Base-by-base conservation (phyloP, 2,329 filamentous ascomycete genomes). In the Trichophyton simii region DNA sequence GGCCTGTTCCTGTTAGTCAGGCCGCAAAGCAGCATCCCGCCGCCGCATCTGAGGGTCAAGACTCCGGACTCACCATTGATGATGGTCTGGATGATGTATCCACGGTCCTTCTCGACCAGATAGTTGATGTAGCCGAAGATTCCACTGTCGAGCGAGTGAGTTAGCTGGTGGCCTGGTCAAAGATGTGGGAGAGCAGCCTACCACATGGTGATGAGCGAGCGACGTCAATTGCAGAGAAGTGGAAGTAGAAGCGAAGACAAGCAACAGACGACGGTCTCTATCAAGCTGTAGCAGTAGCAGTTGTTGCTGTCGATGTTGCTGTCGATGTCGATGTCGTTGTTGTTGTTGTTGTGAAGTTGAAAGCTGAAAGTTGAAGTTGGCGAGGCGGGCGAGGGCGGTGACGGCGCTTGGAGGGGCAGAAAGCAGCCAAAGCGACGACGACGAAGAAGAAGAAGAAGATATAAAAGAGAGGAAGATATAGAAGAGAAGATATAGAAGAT, bases 41-140 rank as follows among this genome's bases (percentile, higher is more conserved):
- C 28, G 6, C 28, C 28, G 28, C 6, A 31, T n/a, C n/a, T n/a
- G 25, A 28, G 25, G 25, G 6, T 28, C 25, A 1, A 28, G 25
- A 28, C 25, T 31, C 22, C 3, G 8, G 46, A 79, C 86, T 77
- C 78, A 91, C 91, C 92, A 81, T 97, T 96, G 76, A 96, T 88
- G 69, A 99, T 83, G 65, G 92, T 97, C 75, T 96, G 87, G 73
- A 97, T 83, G 76, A 97, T 95, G 80, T 88, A 95, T 79, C 89
- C 91, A 76, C 94, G 86, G 81, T 97, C 92, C 84, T 95, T 96
- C 83, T 97, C 94, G 75, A 97, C 91, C 76, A 97, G 82, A 80
- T 97, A 97, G 82, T 97, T 97, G 81, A 97, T 89, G 83, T 97
- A 97, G 72, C 92, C 92, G 80, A 97, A 95, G 78, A 94, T 95